Percentiles rank a stretch among this genome's conserved stretches.
Evolutionary conservation across 805 yeast genomes (phyloP).

Genomic region (Lipomyces sp.): DNA sequence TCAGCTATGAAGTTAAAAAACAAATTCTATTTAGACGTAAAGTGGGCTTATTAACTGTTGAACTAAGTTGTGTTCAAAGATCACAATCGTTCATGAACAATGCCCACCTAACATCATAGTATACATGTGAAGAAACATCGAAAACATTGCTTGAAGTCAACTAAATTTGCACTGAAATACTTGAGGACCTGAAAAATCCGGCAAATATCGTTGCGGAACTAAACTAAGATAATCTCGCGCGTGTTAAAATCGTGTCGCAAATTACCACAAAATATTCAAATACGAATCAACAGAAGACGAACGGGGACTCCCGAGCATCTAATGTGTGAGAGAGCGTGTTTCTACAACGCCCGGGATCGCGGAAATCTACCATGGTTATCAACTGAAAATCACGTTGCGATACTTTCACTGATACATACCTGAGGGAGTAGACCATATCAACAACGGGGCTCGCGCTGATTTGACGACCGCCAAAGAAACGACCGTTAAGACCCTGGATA

Average conservation of each 20-base stretch:
- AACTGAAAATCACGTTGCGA: background rate
- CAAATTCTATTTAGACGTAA: background rate
- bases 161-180: background rate
- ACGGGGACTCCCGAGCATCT: background rate
- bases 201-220: background rate
- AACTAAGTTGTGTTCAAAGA: background rate
- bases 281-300: background rate
- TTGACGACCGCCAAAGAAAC: slow-evolving; percentile 46
- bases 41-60: background rate
- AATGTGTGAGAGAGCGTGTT: background rate
- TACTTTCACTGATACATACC: slow-evolving; percentile 35
- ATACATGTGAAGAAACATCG: background rate
- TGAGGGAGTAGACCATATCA: slow-evolving; percentile 43
- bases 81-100: background rate
- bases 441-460: slow-evolving; percentile 43
- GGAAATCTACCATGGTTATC: slow-evolving; percentile 34
- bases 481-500: slow-evolving; percentile 43
- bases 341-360: slow-evolving; percentile 30
- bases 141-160: background rate
- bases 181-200: background rate
- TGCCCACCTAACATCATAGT: background rate
- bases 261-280: background rate
- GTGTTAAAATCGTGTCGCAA: background rate
- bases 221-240: background rate
- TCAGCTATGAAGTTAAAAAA: background rate